These are phyloP conservation scores for Xerocomus spinulosus DNA, from an alignment of 768 basidiomycete genomes.

Conservation along the genomic window DNA sequence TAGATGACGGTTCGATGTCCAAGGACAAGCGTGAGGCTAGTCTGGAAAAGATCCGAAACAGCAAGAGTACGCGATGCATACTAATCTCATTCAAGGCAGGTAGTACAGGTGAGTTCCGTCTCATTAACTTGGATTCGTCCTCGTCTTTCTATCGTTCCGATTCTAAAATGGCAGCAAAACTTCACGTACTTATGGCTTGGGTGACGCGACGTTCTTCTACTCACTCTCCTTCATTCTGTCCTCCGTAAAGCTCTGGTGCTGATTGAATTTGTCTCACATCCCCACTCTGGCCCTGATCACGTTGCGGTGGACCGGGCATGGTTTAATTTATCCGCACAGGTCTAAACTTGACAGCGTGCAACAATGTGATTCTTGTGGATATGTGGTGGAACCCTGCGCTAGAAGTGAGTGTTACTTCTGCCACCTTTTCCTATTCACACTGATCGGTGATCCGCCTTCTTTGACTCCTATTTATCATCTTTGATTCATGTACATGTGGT, in stretches of 20 bases:
- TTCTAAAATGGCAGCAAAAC: too few relatives aligned
- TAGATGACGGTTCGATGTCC: constrained; percentile 88
- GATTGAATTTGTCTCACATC: constrained; percentile 9
- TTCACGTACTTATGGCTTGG: not conserved
- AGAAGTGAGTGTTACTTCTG: constrained; percentile 47
- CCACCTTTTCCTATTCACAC: not conserved
- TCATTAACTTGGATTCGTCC: not conserved
- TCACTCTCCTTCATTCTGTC: not conserved
- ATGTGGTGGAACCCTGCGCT: constrained; percentile 94
- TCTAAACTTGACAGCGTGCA: constrained; percentile 88
- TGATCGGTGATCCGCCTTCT: constrained; percentile 6
- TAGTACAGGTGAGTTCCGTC: constrained; percentile 62
- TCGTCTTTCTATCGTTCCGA: too few relatives aligned
- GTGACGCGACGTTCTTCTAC: not conserved
- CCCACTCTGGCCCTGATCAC: not conserved
- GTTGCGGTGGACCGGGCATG: not conserved
- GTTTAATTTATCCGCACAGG: constrained; percentile 39
- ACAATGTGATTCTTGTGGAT: constrained; percentile 90
- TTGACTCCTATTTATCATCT: not conserved
- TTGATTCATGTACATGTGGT: not conserved
- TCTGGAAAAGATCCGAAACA: constrained; percentile 65
- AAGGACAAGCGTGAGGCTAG: constrained; percentile 72
- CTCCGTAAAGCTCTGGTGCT: constrained; percentile 10
- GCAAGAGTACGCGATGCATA: constrained; percentile 62
- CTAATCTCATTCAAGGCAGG: constrained; percentile 97